Base-by-base conservation (phyloP, 1,139 yeast species). In the Yamadazyma dushanensis region DNA sequence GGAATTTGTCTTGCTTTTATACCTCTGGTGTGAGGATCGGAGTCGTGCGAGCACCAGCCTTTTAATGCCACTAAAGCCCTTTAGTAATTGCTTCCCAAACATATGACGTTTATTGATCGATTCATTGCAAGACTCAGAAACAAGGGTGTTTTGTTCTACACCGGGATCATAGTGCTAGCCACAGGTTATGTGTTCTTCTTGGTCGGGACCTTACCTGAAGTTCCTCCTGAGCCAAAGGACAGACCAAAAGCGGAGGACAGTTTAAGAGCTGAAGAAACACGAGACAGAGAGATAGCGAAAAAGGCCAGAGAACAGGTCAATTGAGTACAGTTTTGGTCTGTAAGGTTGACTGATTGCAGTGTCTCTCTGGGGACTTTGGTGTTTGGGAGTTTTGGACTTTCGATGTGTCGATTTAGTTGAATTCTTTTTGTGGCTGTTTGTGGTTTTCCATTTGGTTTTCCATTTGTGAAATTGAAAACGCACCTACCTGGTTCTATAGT, bases 101-200 rank as follows among this genome's bases (percentile, higher is more conserved):
- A 11, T 3, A 47, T 47, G 47, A 50, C 61, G 14, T 47, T 55
- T 4, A 37, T 65, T n/a, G 67, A 64, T 38, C 48, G 58, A 28
- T 49, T 56, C 27, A 46, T 63, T 37, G 48, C 51, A 38, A 50
- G 47, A 40, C 40, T 62, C 36, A 60, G 56, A 44, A 54, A 63
- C 34, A 59, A 59, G 32, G 69, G 71, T n/a, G 64, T 68, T 36
- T 57, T 64, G 44, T 29, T 66, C 17, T 69, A 66, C 41, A 51
- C 69, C 2, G 55, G 59, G 5, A 35, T 69, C 9, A 54, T 69
- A 8, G 40, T 64, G 18, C 53, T 53, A 3, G 59, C 70, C 16
- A 59, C 70, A 11, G 51, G 54, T 10, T 69, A 64, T 46, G 58
- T 64, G 26, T 56, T 65, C 43, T 63, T 55, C 40, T 51, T 63